Evolutionary conservation across 2,329 filamentous ascomycete genomes (phyloP).

Genomic region (Microcyclospora tardicrescens): DNA sequence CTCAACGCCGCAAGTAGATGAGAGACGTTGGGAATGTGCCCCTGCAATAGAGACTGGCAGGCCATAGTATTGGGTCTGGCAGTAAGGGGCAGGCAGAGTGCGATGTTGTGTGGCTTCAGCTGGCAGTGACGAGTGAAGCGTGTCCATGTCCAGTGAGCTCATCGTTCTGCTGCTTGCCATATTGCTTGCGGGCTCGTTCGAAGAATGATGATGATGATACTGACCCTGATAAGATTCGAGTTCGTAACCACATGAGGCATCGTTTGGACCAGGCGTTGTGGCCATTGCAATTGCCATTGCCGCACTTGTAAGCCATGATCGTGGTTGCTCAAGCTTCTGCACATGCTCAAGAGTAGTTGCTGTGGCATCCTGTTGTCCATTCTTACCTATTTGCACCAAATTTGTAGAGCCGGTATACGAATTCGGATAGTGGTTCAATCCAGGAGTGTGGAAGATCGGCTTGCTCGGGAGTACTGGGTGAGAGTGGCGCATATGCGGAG

Average conservation of each 20-base stretch:
- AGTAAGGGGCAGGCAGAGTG: constrained; percentile 19
- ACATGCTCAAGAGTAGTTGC: constrained; percentile 4
- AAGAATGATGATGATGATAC: constrained; percentile 13
- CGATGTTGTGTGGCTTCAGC: constrained; percentile 19
- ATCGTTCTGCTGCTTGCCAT: constrained; percentile 17
- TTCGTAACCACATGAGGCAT: constrained; percentile 4
- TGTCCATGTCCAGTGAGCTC: constrained; percentile 21
- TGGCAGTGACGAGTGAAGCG: constrained; percentile 22
- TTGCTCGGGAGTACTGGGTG: too few relatives aligned
- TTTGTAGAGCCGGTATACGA: too few relatives aligned
- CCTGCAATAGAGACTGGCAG: too few relatives aligned
- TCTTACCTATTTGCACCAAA: constrained; percentile 1
- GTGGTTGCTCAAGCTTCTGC: constrained; percentile 14
- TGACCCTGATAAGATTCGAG: constrained; percentile 1
- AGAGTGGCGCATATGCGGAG: too few relatives aligned
- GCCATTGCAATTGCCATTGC: constrained; percentile 6
- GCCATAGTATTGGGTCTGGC: too few relatives aligned
- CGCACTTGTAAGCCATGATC: constrained; percentile 9
- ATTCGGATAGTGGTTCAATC: too few relatives aligned
- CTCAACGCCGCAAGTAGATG: constrained; percentile 2
- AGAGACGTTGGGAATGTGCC: constrained; percentile 1
- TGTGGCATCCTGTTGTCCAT: constrained; percentile 5
- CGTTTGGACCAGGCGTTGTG: constrained; percentile 13
- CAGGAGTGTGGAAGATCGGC: too few relatives aligned
- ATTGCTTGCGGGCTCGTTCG: constrained; percentile 8